Evolutionary conservation across 202 grass and related monocot species (phyloP), one percentile per base, ranked within the genome.

Genomic region (Schoenoplectus tabernaemontani): DNA sequence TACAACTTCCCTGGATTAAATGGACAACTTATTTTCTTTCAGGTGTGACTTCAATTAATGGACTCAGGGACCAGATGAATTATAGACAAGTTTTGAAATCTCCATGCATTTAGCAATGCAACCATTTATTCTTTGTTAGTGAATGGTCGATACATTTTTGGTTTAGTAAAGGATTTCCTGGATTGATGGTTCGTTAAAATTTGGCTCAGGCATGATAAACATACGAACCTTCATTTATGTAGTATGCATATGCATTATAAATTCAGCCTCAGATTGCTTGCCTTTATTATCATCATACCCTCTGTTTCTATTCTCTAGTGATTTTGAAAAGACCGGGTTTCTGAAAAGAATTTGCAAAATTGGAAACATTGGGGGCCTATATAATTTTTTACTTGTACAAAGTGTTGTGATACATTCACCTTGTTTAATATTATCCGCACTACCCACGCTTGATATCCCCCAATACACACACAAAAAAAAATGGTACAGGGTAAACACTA

Each of bases 41-140:
- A 76, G 71, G 48, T 51, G 0, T 76, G 57, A 76, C 66, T 28
- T 46, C 26, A 30, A 57, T 76, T 28, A 56, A 20, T 36, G 71
- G 32, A 16, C 12, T 72, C 30, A 38, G 48, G 50, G 48, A 16
- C 48, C 28, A 22, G 71, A 30, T 37, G 17, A 34, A 57, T 57
- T 36, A 57, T 37, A 76, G 71, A 56, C 46, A 37, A 56, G 13
- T 74, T 19, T 56, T 57, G 48, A 76, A 12, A 48, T 37, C 30
- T 76, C 47, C 28, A 13, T 76, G 48, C 47, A 37, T 36, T 75
- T 19, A 75, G 71, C 71, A 57, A 76, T 76, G 48, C 30, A 37
- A 76, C 16, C 51, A 57, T 76, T 57, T 76, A 20, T 56, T 34
- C 26, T 76, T 56, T 76, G 48, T 76, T 75, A 56, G 22, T 56